Evolutionary conservation across 164 flowering plant genomes (phyloP), one percentile per base, ranked within the genome.

Genomic region (Houttuynia cordata): DNA sequence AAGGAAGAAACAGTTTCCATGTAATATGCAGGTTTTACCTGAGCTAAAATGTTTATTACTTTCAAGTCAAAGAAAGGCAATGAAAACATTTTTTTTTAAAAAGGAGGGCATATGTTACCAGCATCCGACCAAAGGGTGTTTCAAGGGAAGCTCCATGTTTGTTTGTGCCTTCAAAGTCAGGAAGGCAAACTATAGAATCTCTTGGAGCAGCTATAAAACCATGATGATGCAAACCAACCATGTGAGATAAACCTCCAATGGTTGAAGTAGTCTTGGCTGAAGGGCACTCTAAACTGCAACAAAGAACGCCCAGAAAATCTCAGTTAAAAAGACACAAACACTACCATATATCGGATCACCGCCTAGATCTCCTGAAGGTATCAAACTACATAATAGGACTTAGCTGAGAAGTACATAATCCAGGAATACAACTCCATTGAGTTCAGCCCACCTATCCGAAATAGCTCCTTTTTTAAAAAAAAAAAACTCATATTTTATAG

Each of bases 131-230:
- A 57, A 72, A 71, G 51, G 90, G 81, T 34, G 94, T 86, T 67
- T 86, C 91, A 62, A 88, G 86, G 55, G 96, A 84, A 52, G 96
- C 88, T 60, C 94, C 92, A 42, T 61, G n/a, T 71, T 78, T 84
- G 63, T 80, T 82, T 66, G 79, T 73, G 61, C 76, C 62, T 22
- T 65, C 74, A 69, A 54, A 63, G 21, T 77, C 81, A 0, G 98
- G 98, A 70, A 92, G 77, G 69, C 81, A 81, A 15, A 69, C 58
- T 53, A 86, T 65, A 22, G 95, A 80, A 67, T 92, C 98, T 77
- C 96, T 75, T 20, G 87, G 75, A 2, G 78, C 80, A 37, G 95
- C 93, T 18, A 71, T 76, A 67, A 88, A 76, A 23, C 67, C 78
- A 74, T 81, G 72, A 6, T 83, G 82, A 50, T 71, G 78, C 74